phyloP scores from a whole-genome alignment of 2,329 filamentous ascomycete species.

The Colletotrichum eleusines region DNA sequence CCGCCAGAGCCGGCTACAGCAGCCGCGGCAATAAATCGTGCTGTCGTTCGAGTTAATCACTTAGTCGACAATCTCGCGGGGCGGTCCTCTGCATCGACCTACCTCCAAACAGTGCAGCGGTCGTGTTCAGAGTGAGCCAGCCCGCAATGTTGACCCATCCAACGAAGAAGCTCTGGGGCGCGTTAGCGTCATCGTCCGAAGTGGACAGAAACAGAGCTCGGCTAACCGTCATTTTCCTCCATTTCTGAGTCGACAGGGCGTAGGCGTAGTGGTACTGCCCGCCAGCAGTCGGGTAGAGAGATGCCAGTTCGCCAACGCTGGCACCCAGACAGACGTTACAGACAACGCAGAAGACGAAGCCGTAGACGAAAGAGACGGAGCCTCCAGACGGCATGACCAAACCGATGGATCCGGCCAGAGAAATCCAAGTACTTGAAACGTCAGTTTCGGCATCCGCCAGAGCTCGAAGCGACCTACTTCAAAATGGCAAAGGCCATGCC shows the following conservation, averaged over 20 bases:
- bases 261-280: slow-evolving; percentile 61
- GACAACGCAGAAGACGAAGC: slow-evolving; percentile 59
- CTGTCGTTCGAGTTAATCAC: slow-evolving; percentile 44
- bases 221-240: slow-evolving; percentile 55
- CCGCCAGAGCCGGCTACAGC: slow-evolving; percentile 55
- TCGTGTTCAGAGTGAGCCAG: slow-evolving; percentile 59
- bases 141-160: slow-evolving; percentile 61
- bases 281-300: slow-evolving; percentile 60
- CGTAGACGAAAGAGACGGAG: slow-evolving; percentile 57
- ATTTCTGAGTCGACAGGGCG: slow-evolving; percentile 53
- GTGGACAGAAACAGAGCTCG: not conserved
- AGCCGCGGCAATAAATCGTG: slow-evolving; percentile 58
- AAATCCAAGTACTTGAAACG: slow-evolving; percentile 52
- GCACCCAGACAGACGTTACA: slow-evolving; percentile 58
- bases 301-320: slow-evolving; percentile 57
- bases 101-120: slow-evolving; percentile 58
- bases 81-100: slow-evolving; percentile 2
- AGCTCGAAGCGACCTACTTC: slow-evolving; percentile 48
- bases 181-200: not conserved
- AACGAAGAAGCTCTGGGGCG: slow-evolving; percentile 55
- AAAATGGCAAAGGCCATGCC: slow-evolving; percentile 59
- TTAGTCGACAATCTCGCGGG: not conserved
- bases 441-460: not conserved
- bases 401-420: slow-evolving; percentile 57
- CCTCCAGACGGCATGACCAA: slow-evolving; percentile 57